Conservation (phyloP, 2,329 filamentous ascomycete genomes). For the Xylaria sp. region DNA sequence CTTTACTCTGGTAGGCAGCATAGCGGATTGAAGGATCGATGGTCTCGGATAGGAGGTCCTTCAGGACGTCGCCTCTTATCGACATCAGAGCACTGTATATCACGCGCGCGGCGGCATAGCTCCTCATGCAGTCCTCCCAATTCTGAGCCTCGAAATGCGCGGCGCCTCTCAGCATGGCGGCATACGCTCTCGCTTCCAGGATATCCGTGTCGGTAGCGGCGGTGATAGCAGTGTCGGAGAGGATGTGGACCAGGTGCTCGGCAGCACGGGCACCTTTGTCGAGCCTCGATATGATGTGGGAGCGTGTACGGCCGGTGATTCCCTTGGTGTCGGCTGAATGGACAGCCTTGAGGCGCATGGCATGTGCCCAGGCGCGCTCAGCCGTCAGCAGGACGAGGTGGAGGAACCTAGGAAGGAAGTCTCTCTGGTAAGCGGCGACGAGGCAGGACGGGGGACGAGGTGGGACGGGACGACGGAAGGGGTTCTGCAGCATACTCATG, state of each 20-base stretch:
- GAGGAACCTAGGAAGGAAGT: constrained; percentile 65
- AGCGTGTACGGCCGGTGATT: constrained; percentile 80
- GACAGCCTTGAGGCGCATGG: constrained; percentile 90
- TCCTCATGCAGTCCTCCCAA: constrained; percentile 81
- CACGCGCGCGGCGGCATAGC: constrained; percentile 80
- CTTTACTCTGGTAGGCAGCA: constrained; percentile 89
- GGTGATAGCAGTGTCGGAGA: constrained; percentile 71
- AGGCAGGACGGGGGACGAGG: not conserved
- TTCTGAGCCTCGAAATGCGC: constrained; percentile 86
- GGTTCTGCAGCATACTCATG: constrained; percentile 73
- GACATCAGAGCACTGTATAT: constrained; percentile 82
- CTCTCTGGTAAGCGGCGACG: constrained; percentile 21
- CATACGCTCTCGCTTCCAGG: constrained; percentile 88
- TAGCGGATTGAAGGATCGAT: constrained; percentile 95
- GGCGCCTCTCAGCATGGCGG: constrained; percentile 78
- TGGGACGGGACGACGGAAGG: not conserved
- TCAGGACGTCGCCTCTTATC: constrained; percentile 79
- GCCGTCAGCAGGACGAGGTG: constrained; percentile 84
- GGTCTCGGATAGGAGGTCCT: constrained; percentile 84
- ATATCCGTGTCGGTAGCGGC: constrained; percentile 76
- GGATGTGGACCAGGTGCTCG: constrained; percentile 70
- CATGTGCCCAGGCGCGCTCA: constrained; percentile 94
- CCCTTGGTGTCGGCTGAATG: constrained; percentile 83
- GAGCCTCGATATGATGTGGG: constrained; percentile 88
- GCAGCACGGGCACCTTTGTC: constrained; percentile 81